These are phyloP conservation scores for Penicillium nordicum DNA, from an alignment of 2,329 filamentous ascomycete species.

Conservation along the genomic window DNA sequence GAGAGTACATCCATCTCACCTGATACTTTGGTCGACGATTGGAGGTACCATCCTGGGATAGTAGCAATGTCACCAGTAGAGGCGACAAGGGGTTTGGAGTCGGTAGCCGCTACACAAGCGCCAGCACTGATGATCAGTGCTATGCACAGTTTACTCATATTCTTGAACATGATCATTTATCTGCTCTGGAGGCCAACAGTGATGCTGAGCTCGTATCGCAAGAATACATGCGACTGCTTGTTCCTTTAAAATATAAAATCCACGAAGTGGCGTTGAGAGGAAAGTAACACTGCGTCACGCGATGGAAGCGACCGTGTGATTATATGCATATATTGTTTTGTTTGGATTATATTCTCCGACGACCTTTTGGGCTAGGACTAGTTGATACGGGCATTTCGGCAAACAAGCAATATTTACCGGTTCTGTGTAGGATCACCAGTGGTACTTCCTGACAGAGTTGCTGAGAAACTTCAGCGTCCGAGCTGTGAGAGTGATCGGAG, in stretches of 20 bases:
- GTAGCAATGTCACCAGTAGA: constrained; percentile 24
- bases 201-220: background rate
- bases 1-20: constrained; percentile 43
- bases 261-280: background rate
- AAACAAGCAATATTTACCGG: constrained; percentile 7
- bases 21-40: constrained; percentile 42
- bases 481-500: background rate
- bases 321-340: background rate
- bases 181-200: background rate
- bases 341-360: constrained; percentile 4
- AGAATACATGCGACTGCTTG: background rate
- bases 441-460: constrained; percentile 2
- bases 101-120: background rate
- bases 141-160: background rate
- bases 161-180: background rate
- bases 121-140: background rate
- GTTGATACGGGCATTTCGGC: constrained; percentile 8
- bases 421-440: background rate
- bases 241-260: background rate
- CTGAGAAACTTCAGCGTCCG: background rate
- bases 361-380: constrained; percentile 6
- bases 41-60: constrained; percentile 49
- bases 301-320: constrained; percentile 9
- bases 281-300: constrained; percentile 2
- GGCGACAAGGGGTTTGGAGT: constrained; percentile 16